These are phyloP conservation scores for Cladorrhinum sp. DNA, from an alignment of 2,329 filamentous ascomycete genomes.

Conservation along the genomic window DNA sequence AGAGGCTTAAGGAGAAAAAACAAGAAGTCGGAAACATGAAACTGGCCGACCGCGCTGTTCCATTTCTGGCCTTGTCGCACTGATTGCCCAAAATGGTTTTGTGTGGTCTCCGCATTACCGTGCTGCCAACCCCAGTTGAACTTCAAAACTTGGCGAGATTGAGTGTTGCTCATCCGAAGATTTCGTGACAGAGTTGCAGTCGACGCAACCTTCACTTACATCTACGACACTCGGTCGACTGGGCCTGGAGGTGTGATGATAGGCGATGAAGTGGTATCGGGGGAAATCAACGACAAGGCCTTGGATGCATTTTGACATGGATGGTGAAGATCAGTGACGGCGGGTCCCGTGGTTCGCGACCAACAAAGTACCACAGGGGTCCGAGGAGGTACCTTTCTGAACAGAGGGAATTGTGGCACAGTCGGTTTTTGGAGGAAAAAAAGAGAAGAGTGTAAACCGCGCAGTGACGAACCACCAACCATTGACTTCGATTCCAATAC, in stretches of 20 bases:
- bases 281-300: slow-evolving; percentile 5
- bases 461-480: not conserved
- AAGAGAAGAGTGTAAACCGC: not conserved
- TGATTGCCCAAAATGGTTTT: slow-evolving; percentile 24
- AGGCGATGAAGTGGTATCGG: not conserved
- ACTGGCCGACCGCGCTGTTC: slow-evolving; percentile 2
- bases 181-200: not conserved
- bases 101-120: not conserved
- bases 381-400: slow-evolving; percentile 6
- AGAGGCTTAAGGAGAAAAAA: not conserved
- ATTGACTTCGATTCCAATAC: not conserved
- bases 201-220: not conserved
- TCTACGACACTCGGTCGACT: not conserved
- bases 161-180: not conserved
- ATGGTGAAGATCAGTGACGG: slow-evolving; percentile 10
- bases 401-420: not conserved
- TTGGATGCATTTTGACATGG: not conserved
- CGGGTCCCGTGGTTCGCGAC: not conserved
- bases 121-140: not conserved
- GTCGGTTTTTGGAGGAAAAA: not conserved
- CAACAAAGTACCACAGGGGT: slow-evolving; percentile 12
- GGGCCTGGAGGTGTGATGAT: not conserved
- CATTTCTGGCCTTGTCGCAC: slow-evolving; percentile 18
- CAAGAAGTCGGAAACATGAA: not conserved
- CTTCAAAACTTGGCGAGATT: not conserved